Conservation (phyloP, 176 grass and related monocot genomes). For the Neostapfia colusana region DNA sequence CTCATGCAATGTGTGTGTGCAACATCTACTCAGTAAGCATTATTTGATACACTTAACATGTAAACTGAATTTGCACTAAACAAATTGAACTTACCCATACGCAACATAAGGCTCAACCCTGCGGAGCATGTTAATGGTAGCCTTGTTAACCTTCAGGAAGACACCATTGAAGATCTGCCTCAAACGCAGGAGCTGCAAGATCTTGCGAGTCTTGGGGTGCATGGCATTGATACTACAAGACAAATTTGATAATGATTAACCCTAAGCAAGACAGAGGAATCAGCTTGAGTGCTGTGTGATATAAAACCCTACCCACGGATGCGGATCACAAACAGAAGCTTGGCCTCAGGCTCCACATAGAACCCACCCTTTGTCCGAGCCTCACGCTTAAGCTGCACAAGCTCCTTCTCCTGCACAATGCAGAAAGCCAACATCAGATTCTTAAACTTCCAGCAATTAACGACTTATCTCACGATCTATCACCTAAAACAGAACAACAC, state of each 20-base stretch:
- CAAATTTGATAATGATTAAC: not conserved
- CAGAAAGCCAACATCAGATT: not conserved
- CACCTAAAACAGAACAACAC: not conserved
- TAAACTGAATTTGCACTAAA: not conserved
- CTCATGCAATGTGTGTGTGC: too few relatives aligned
- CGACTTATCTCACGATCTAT: not conserved
- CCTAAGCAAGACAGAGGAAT: not conserved
- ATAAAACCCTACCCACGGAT: constrained; percentile 61
- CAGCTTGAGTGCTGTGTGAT: too few relatives aligned
- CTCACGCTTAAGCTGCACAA: constrained; percentile 86
- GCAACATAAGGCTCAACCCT: constrained; percentile 96
- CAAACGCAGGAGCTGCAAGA: constrained; percentile 83
- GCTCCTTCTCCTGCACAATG: constrained; percentile 69
- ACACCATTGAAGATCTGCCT: constrained; percentile 97
- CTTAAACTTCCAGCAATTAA: not conserved
- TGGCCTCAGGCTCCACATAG: constrained; percentile 86
- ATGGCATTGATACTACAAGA: constrained; percentile 88
- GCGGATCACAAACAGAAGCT: constrained; percentile 80
- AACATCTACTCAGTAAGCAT: not conserved
- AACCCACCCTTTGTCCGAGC: constrained; percentile 92
- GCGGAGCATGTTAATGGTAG: constrained; percentile 90
- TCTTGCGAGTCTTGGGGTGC: constrained; percentile 90
- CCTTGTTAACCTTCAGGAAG: constrained; percentile 96
- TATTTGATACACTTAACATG: not conserved
- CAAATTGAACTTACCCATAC: constrained; percentile 57